phyloP scores from a whole-genome alignment of 2,329 filamentous ascomycete species.

The Fusarium penzigii region DNA sequence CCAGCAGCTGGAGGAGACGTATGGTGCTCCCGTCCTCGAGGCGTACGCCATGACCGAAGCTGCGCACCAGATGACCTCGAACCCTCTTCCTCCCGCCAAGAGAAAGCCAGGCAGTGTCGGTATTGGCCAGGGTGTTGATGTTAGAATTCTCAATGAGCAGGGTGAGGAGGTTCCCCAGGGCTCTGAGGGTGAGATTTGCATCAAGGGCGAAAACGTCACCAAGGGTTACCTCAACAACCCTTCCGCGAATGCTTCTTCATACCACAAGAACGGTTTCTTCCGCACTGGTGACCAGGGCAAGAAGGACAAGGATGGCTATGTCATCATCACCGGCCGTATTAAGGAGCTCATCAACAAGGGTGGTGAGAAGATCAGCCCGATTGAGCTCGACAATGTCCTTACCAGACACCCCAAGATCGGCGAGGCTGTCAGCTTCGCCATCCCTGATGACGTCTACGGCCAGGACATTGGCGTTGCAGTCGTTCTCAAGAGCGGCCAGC shows the following conservation, averaged over 20 bases:
- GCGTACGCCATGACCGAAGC: conserved; percentile 94
- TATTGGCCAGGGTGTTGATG: conserved; percentile 78
- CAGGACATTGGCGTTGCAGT: conserved; percentile 80
- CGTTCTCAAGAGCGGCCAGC: conserved; percentile 67
- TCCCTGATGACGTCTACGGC: conserved; percentile 80
- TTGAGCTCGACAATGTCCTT: conserved; percentile 82
- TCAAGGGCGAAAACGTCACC: conserved; percentile 80
- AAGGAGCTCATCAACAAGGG: conserved; percentile 93
- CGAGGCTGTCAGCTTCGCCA: conserved; percentile 82
- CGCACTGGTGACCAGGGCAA: conserved; percentile 86
- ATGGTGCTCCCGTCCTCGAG: conserved; percentile 80
- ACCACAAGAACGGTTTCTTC: conserved; percentile 78
- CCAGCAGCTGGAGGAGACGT: conserved; percentile 73
- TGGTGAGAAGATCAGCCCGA: conserved; percentile 86
- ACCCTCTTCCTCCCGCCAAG: conserved; percentile 68
- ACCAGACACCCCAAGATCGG: conserved; percentile 70
- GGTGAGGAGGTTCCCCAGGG: conserved; percentile 70
- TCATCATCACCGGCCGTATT: conserved; percentile 87
- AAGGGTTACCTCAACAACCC: conserved; percentile 84
- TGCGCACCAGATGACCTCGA: conserved; percentile 81
- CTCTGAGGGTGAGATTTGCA: conserved; percentile 78
- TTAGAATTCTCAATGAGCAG: conserved; percentile 72
- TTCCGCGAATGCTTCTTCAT: conserved; percentile 72
- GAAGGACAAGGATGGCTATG: conserved; percentile 76
- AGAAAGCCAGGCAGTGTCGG: conserved; percentile 82